Evolutionary conservation across 140 eudicot species (phyloP).

Genomic region (Ambrosia hybrid): DNA sequence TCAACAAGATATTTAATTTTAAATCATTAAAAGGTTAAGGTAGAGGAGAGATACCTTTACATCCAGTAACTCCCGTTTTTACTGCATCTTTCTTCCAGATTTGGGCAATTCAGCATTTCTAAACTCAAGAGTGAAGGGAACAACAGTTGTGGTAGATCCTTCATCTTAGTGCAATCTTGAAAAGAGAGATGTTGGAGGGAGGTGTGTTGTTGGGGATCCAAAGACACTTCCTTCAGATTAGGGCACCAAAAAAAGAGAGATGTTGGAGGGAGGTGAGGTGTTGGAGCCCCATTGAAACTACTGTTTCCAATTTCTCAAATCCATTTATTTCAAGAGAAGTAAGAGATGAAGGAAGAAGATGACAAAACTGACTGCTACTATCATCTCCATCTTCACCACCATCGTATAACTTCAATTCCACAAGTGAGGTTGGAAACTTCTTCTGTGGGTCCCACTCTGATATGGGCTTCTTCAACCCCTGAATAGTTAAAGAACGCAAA

Average conservation of each 20-base stretch:
- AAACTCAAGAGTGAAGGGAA: neutral
- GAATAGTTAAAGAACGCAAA: neutral
- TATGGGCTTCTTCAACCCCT: too few species aligned
- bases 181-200: too few species aligned
- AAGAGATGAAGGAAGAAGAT: conserved; percentile 24
- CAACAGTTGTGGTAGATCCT: conserved; percentile 2
- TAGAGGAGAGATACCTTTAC: too few species aligned
- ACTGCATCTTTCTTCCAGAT: too few species aligned
- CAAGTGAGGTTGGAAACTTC: conserved; percentile 17
- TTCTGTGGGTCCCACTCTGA: conserved; percentile 11
- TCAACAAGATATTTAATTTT: too few species aligned
- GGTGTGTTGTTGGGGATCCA: too few species aligned
- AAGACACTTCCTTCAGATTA: too few species aligned
- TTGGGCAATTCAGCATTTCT: too few species aligned
- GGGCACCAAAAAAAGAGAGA: too few species aligned
- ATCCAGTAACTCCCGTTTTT: too few species aligned
- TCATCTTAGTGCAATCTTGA: neutral
- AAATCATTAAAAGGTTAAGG: too few species aligned
- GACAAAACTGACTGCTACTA: neutral
- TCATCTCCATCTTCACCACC: neutral
- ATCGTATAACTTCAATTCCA: neutral
- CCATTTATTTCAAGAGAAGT: neutral
- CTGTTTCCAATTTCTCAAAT: conserved; percentile 12
- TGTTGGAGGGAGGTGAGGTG: too few species aligned
- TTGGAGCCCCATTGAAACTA: neutral